Evolutionary conservation across 2,329 filamentous ascomycete genomes (phyloP), one percentile per base, ranked within the genome.

Genomic region (Epichloe elymi): DNA sequence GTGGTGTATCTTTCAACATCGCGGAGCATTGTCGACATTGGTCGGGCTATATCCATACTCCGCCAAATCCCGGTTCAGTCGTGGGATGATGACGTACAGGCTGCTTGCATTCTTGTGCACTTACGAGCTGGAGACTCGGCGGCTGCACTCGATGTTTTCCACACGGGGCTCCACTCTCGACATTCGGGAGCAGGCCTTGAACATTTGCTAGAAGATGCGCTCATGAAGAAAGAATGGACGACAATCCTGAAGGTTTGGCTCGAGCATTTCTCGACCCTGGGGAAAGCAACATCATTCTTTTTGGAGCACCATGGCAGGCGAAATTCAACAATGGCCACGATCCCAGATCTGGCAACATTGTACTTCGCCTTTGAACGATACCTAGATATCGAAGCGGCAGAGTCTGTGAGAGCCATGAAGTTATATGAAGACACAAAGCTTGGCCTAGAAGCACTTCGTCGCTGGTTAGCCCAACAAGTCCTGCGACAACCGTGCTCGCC

Each of bases 11-110:
- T 79, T 10, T 63, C 71, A 5, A 63, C 57, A 15, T 75, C 74
- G 3, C 60, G 59, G 5, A 67, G 69, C n/a, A 56, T 68, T 8
- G 61, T 71, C 3, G 73, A 78, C 46, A 69, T 68, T 1, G 66
- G 66, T 58, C 70, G 74, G 51, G 66, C 74, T n/a, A 60, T 67
- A 4, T 65, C 71, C 3, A 53, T 78, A 2, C 74, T 78, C 48
- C 61, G 63, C 2, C 60, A 67, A 33, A 58, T 74, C 2, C 58
- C 65, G 0, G 37, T 56, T 2, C 55, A 63, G 0, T 51, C 61
- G 6, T 76, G 73, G 74, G 66, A 68, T 15, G 60, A 70, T 12
- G 58, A 63, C 3, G 51, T 67, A 4, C 65, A 76, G 3, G 58
- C 66, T 2, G 65, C 69, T 0, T 71, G 65, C 8, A 59, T 78